A percentile compares a stretch with the other conserved stretches of the same genome.
These are phyloP conservation scores for Exophiala sp. DNA, from an alignment of 2,329 filamentous ascomycete genomes.

Conservation along the genomic window DNA sequence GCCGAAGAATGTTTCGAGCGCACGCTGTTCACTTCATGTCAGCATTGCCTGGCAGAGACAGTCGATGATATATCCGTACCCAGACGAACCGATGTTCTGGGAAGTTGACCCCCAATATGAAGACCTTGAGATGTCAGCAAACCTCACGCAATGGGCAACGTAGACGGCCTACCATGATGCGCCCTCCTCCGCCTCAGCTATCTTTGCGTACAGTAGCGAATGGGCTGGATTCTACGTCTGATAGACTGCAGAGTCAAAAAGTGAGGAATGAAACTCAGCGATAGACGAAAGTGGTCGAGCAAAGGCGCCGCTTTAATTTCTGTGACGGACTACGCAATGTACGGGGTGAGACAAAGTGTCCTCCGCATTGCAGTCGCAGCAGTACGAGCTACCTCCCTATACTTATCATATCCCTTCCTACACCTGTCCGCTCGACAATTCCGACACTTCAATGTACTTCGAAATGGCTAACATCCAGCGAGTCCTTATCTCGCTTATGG, in stretches of 20 bases:
- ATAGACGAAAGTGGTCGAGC: neutral
- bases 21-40: slow-evolving; percentile 37
- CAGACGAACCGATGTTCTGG: slow-evolving; percentile 76
- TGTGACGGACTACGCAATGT: neutral
- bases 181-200: slow-evolving; percentile 1
- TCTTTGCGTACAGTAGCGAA: neutral
- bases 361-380: neutral
- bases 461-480: slow-evolving; percentile 74
- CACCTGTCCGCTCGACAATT: neutral
- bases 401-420: neutral
- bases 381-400: neutral
- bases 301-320: neutral
- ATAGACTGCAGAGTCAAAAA: no score
- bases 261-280: no score
- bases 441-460: slow-evolving; percentile 26
- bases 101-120: slow-evolving; percentile 85
- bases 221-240: neutral
- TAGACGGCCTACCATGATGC: slow-evolving; percentile 10
- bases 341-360: neutral
- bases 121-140: slow-evolving; percentile 55
- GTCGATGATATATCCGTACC: slow-evolving; percentile 47
- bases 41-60: slow-evolving; percentile 5
- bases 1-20: slow-evolving; percentile 79
- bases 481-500: slow-evolving; percentile 66
- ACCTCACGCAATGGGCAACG: neutral